Base-by-base conservation (phyloP, 768 basidiomycete genomes). In the Fibroporia radiculosa region DNA sequence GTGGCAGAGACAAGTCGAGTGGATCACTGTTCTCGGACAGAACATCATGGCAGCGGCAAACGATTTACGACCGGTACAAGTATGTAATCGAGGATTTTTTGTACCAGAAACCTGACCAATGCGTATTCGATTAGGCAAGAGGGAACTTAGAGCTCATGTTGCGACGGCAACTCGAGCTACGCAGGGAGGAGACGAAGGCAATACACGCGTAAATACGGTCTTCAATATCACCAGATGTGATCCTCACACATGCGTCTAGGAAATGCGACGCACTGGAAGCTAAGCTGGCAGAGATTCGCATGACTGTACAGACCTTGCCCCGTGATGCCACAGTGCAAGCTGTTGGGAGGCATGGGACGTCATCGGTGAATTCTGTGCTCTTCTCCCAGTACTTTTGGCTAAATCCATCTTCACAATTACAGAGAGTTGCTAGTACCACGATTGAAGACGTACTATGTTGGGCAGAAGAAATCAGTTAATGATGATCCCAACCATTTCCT, bases 11-110 rank as follows among this genome's bases (percentile, higher is more conserved):
- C 77, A 83, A 44, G 70, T 85, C 1, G 84, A 89, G 57, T 90
- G 90, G 84, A 83, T 93, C 42, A 79, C 74, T 10, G 69, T 86
- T 1, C 74, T 91, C 42, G 79, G 79, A 6, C 84, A 89, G 61
- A 95, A 93, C 60, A 73, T 95, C 45, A 88, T 93, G 78, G 86
- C 83, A 12, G 85, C 87, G 14, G 87, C 86, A 28, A 95, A 95
- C 56, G 90, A 92, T 55, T 65, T 93, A 40, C 77, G 92, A 20
- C 91, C 90, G 1, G 84, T 92, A 4, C 91, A 93, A 74, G 89
- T 82, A 20, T 10, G 64, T 58, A 50, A 33, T 44, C 36, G 13
- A 35, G 26, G 34, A 29, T 14, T 10, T n/a, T 45, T 13, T 32
- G 27, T 19, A 23, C 18, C 16, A n/a, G 40, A 40, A n/a, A 14